phyloP scores from a whole-genome alignment of 75 land plant genomes.

The Isoetes taiwanensis region DNA sequence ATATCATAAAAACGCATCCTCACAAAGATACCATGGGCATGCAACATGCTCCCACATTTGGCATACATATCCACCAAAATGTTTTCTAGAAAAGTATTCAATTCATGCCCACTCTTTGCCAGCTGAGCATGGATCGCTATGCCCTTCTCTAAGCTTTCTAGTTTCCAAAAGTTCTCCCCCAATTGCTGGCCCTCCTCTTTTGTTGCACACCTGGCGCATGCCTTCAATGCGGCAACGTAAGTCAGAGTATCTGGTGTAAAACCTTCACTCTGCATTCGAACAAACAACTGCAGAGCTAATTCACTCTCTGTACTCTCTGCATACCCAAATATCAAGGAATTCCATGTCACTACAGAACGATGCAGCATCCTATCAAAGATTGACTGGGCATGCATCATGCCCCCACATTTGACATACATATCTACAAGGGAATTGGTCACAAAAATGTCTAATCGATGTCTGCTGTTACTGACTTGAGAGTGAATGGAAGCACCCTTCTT shows the following conservation, averaged over 20 bases:
- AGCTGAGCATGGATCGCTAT: slow-evolving; percentile 27
- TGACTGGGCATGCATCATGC: not conserved
- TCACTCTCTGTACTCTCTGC: not conserved
- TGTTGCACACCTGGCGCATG: not conserved
- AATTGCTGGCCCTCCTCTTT: too few species aligned
- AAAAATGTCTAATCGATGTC: not conserved
- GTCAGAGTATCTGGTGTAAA: not conserved
- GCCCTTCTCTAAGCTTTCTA: slow-evolving; percentile 21
- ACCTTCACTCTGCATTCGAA: not conserved
- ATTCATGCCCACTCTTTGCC: slow-evolving; percentile 11
- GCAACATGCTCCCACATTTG: slow-evolving; percentile 21
- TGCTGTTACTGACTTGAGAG: not conserved
- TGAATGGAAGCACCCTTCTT: not conserved
- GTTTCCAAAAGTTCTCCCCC: too few species aligned
- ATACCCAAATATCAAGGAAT: slow-evolving; percentile 6
- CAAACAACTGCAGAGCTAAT: slow-evolving; percentile 1
- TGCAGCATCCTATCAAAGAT: not conserved
- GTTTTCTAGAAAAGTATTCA: slow-evolving; percentile 20
- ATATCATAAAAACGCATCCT: slow-evolving; percentile 17
- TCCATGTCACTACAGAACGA: slow-evolving; percentile 6
- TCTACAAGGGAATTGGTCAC: not conserved
- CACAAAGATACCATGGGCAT: slow-evolving; percentile 25
- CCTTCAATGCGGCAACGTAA: not conserved
- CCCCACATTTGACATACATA: not conserved
- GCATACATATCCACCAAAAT: slow-evolving; percentile 46